Evolutionary conservation across 129 eudicot genomes (phyloP), one percentile per base, ranked within the genome.

Genomic region (Tagetes patula): DNA sequence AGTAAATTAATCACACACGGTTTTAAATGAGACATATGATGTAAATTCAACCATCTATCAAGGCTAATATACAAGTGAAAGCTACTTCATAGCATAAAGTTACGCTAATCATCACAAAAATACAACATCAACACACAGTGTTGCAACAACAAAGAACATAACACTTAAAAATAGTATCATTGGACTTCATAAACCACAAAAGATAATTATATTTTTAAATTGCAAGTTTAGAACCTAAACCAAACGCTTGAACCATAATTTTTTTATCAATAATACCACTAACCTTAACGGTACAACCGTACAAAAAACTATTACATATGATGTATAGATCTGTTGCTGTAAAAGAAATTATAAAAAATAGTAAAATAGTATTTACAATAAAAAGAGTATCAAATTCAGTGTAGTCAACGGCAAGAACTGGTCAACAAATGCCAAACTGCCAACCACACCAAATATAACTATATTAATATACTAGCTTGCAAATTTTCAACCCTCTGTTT

Each of bases 361-460:
- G 3, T 2, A 39, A 46, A 9, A 46, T 0, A 9, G 2, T 10
- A 2, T 63, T n/a, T 64, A 37, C 56, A 42, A 59, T 2, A 33
- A 39, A 38, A 40, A 13, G 55, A 13, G 39, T 12, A 50, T 65
- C 37, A 77, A 60, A 60, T 59, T 77, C 37, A 58, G 30, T 62
- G 33, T 48, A 53, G 77, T 77, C 82, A 62, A 62, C 77, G 65
- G 56, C n/a, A 33, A 8, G 79, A 75, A 50, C 66, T 53, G 73
- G 79, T 75, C 66, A 73, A 43, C 62, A 27, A 75, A 50, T 46
- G 40, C 34, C 46, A 75, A 77, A 77, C 70, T 6, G 39, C 37
- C 39, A 58, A 64, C 33, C 13, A 64, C 31, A 64, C 49, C 31
- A n/a, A 70, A 50, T 37, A 36, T 37, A 36, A 39, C 1, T 7